Conservation (phyloP, 179 eudicot species). For the Silene vulgaris region DNA sequence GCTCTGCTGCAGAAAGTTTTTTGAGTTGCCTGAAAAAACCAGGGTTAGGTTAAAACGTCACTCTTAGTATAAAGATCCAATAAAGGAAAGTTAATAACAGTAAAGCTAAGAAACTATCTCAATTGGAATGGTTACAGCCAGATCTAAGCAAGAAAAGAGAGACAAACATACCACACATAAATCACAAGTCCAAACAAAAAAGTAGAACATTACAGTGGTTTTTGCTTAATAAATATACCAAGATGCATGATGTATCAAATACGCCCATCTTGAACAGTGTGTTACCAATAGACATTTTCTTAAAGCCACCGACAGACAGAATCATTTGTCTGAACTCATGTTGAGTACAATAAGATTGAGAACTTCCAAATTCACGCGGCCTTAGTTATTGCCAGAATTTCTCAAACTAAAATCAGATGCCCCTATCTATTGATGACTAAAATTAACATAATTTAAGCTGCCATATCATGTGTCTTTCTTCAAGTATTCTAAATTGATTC, state of each 20-base stretch:
- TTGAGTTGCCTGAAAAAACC: conserved; percentile 71
- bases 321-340: not conserved
- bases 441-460: too few relatives aligned
- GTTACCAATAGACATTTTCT: conserved; percentile 4
- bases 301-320: not conserved
- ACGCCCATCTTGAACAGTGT: not conserved
- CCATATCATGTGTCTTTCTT: not conserved
- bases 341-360: not conserved
- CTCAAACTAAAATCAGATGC: not conserved
- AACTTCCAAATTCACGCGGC: not conserved
- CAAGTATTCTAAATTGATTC: not conserved
- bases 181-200: not conserved
- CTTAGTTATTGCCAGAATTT: not conserved
- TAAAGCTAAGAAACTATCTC: not conserved
- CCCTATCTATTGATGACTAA: not conserved
- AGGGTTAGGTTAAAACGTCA: conserved; percentile 37
- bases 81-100: not conserved
- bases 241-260: not conserved
- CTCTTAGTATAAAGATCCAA: conserved; percentile 15
- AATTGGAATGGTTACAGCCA: not conserved
- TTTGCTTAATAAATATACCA: not conserved
- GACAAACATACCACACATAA: conserved; percentile 2
- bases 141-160: not conserved
- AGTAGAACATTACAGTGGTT: not conserved
- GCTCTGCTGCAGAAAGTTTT: conserved; percentile 74